Base-by-base conservation (phyloP, 2,329 filamentous ascomycete species). In the Stachybotrys echinatus region DNA sequence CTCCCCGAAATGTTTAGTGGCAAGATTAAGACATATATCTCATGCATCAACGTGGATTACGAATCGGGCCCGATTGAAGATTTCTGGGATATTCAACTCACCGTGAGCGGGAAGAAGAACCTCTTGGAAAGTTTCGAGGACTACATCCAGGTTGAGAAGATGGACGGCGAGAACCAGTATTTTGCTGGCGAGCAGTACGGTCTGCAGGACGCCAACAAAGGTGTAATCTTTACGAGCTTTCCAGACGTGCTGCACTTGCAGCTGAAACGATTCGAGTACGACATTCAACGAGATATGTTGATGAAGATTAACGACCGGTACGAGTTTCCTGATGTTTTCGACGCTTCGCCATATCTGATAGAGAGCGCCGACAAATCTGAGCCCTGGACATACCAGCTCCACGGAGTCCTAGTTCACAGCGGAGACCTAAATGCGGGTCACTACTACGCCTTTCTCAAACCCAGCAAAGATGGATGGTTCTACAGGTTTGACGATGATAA, bases 91-190 rank as follows among this genome's bases (percentile, higher is more conserved):
- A 89, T 99, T 52, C 94, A 99, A 66, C 81, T 99, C 58, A 99
- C 97, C 58, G 95, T 99, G 47, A 88, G 88, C 55, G 92, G 91
- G 27, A 96, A 96, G 76, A 91, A 89, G 72, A 92, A 88, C 54
- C 75, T 99, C 27, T 87, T 95, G 55, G 91, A 95, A 61, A 97
- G 92, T 64, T 97, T 99, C 75, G 85, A 85, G 64, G 92, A 97
- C 68, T 99, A 99, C 65, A 87, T 99, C 58, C 87, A 95, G 62
- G 92, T 96, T 34, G 94, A 99, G 70, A 95, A 92, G 31, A 86
- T 99, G 69, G 92, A 97, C 58, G 94, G 94, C 39, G 95, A 99
- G 66, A 99, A 99, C 74, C 95, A 97, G 68, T 99, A 99, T 65
- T 94, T 90, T 67, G 94, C 94, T 2, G 87, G 88, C 45, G 88